Conservation (phyloP, 192 early-diverging fungal genomes). For the Podila clonocystis region DNA sequence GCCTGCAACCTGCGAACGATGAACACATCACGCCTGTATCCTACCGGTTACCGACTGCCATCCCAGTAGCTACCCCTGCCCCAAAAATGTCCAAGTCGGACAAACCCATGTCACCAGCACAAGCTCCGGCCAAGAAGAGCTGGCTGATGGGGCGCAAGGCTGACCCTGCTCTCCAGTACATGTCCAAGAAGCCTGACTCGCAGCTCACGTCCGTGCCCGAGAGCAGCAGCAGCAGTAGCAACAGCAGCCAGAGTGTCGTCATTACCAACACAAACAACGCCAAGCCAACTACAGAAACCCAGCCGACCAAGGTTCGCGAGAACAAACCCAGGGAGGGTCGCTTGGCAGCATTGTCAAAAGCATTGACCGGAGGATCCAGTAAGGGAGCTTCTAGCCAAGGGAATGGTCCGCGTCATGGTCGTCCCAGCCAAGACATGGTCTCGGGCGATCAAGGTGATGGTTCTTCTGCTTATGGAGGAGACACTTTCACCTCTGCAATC, state of each 20-base stretch:
- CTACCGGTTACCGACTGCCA: too few relatives aligned
- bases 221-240: neutral
- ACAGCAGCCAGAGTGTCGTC: neutral
- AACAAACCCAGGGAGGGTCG: neutral
- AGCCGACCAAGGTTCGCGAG: neutral
- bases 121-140: neutral
- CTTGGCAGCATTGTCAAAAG: neutral
- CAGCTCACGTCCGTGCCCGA: too few relatives aligned
- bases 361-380: neutral
- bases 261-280: neutral
- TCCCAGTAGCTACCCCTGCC: too few relatives aligned
- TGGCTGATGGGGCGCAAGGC: neutral
- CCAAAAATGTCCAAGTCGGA: neutral
- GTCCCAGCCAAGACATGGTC: neutral
- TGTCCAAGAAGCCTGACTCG: neutral
- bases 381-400: neutral
- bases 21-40: too few relatives aligned
- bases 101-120: neutral
- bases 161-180: conserved; percentile 1
- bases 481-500: neutral
- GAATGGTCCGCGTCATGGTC: neutral
- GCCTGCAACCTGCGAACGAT: neutral
- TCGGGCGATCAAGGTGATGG: neutral
- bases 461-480: neutral
- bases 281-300: neutral